These are phyloP conservation scores for Apiospora pterosperma DNA, from an alignment of 2,329 filamentous ascomycete species.

Conservation along the genomic window DNA sequence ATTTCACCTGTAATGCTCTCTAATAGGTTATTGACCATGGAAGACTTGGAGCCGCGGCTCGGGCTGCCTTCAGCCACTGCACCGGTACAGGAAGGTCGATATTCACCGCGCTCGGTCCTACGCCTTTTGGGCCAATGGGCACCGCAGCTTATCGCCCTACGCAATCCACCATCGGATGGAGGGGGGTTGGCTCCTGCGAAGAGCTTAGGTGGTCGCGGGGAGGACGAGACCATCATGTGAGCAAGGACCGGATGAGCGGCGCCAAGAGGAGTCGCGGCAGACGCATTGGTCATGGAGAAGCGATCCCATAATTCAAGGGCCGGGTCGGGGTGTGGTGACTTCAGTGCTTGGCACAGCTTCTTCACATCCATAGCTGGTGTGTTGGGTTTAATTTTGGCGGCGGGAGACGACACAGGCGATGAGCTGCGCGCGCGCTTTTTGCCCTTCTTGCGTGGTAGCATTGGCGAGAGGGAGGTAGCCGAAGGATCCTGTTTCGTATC, in stretches of 20 bases:
- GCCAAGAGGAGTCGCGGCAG: conserved; percentile 39
- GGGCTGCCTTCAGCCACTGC: conserved; percentile 33
- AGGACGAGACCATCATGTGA: conserved; percentile 67
- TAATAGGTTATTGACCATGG: conserved; percentile 60
- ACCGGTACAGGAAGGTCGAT: conserved; percentile 27
- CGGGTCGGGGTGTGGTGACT: conserved; percentile 68
- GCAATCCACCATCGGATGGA: conserved; percentile 45
- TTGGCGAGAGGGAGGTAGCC: conserved; percentile 41
- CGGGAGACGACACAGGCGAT: conserved; percentile 68
- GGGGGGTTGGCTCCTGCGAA: conserved; percentile 24
- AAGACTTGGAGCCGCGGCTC: conserved; percentile 51
- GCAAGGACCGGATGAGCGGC: conserved; percentile 56
- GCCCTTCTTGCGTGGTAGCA: conserved; percentile 44
- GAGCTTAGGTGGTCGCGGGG: conserved; percentile 56
- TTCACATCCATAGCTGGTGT: conserved; percentile 54
- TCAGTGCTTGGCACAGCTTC: conserved; percentile 55
- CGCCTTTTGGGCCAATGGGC: conserved; percentile 70
- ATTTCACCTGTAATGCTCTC: conserved; percentile 60
- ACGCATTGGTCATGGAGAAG: conserved; percentile 52
- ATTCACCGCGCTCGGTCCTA: conserved; percentile 49
- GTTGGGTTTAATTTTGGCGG: conserved; percentile 37
- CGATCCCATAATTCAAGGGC: conserved; percentile 75
- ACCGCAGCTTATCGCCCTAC: conserved; percentile 67
- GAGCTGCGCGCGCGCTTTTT: conserved; percentile 72
- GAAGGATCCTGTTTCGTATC: conserved; percentile 44